Base-by-base conservation (phyloP, 2,329 filamentous ascomycete genomes). In the Aspergillus costaricaensis region DNA sequence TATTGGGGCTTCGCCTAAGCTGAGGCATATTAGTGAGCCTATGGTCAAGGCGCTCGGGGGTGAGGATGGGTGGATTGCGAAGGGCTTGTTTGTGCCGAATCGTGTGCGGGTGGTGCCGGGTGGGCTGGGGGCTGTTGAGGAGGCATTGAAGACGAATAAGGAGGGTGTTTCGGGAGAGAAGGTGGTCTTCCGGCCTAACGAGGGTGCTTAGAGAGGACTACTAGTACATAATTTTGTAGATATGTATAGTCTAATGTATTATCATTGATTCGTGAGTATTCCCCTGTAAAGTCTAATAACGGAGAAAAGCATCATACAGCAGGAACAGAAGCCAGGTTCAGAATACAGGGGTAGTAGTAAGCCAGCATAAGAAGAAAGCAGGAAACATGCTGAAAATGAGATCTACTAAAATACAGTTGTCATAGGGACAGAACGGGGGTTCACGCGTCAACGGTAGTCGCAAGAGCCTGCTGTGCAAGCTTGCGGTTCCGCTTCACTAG, bases 401-500 rank as follows among this genome's bases (percentile, higher is more conserved):
- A 36, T 15, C 12, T 15, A 36, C 32, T 36, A 36, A 5, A 15
- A 36, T 36, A 36, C 32, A 36, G 32, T 36, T 14, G 32, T 36
- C 32, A 36, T 15, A 30, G 9, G 9, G 27, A 30, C 27, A 30
- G 4, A 30, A 30, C 4, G 27, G 32, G 32, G 32, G 12, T 36
- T 36, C 32, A 36, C 10, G 32, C 32, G 10, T 55, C 53, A n/a
- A 55, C 53, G 6, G 53, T 47, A 5, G 70, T 69, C 7, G 69
- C 62, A 27, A 79, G 57, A 7, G 77, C 77, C 62, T 79, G 76
- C 57, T 78, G 76, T 52, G 75, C 74, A 27, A 79, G 67, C 62
- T 79, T 79, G 66, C 74, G 78, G 67, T 79, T 79, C 10, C 77
- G 71, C 49, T 78, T 78, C 39, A 79, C 72, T 23, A 79, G 63